phyloP scores from a whole-genome alignment of 2,329 filamentous ascomycete species.

The Fusarium sp. region DNA sequence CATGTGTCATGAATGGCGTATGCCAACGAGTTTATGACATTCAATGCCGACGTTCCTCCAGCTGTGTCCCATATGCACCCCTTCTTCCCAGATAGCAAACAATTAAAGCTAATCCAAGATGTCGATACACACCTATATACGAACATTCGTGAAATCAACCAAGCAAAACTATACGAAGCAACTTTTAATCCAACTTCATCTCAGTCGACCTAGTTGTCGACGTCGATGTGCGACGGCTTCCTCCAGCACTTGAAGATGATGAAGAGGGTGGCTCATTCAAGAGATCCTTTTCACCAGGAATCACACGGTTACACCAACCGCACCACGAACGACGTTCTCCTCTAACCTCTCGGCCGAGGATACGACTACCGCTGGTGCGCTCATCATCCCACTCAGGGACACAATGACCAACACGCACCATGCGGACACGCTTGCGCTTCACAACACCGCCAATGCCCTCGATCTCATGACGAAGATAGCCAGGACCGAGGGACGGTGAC shows the following conservation, averaged over 20 bases:
- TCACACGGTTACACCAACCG: constrained; percentile 85
- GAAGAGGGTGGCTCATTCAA: constrained; percentile 40
- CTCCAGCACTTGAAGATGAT: constrained; percentile 37
- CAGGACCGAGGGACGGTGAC: constrained; percentile 67
- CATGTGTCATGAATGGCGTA: neutral
- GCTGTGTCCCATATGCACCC: neutral
- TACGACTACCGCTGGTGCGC: constrained; percentile 66
- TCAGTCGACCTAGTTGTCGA: constrained; percentile 33
- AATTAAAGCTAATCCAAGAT: neutral
- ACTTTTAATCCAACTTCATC: constrained; percentile 15
- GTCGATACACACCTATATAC: neutral
- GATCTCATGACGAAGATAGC: constrained; percentile 88
- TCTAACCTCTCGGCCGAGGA: constrained; percentile 75
- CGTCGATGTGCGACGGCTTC: constrained; percentile 38
- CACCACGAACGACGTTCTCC: constrained; percentile 84
- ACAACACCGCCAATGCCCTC: constrained; percentile 89
- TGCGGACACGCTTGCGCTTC: constrained; percentile 87
- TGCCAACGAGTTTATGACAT: neutral
- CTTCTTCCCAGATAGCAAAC: neutral
- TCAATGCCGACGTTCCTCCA: neutral
- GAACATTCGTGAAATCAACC: neutral
- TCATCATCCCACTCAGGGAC: constrained; percentile 90
- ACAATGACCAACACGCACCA: constrained; percentile 82
- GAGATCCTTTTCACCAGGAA: constrained; percentile 66
- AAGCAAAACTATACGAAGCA: neutral